phyloP scores from a whole-genome alignment of 441 rosid species.

The Flueggea neowawraea region DNA sequence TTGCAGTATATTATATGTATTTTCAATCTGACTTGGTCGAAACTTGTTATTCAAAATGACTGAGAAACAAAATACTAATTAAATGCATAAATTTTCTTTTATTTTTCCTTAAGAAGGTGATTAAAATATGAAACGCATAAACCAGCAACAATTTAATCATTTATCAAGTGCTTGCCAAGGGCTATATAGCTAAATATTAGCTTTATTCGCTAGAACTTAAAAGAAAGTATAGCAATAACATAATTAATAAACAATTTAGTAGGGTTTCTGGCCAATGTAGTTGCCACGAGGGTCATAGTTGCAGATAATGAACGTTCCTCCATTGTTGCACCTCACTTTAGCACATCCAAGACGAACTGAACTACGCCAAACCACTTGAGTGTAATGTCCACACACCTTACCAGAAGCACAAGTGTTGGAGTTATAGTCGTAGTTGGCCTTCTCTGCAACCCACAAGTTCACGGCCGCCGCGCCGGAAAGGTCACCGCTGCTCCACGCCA shows the following conservation, averaged over 20 bases:
- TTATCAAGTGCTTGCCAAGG: too few relatives aligned
- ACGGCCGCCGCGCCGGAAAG: slow-evolving; percentile 26
- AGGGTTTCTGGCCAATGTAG: slow-evolving; percentile 21
- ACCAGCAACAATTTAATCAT: too few relatives aligned
- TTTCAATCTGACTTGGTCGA: too few relatives aligned
- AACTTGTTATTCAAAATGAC: too few relatives aligned
- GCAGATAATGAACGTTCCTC: slow-evolving; percentile 20
- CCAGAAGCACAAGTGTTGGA: slow-evolving; percentile 29
- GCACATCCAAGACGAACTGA: slow-evolving; percentile 48
- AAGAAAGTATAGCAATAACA: neutral
- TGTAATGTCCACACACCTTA: slow-evolving; percentile 43
- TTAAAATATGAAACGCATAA: too few relatives aligned
- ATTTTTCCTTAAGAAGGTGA: too few relatives aligned
- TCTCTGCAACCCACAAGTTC: slow-evolving; percentile 42
- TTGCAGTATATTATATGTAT: too few relatives aligned
- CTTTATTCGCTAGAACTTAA: neutral
- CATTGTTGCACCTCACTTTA: slow-evolving; percentile 29
- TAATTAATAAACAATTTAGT: neutral
- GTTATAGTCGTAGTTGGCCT: slow-evolving; percentile 28
- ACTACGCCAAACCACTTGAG: slow-evolving; percentile 51
- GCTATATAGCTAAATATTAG: neutral
- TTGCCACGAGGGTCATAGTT: slow-evolving; percentile 33
- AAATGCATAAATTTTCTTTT: too few relatives aligned
- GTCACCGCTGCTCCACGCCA: slow-evolving; percentile 37
- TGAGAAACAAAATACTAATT: too few relatives aligned